Evolutionary conservation across 176 grass and related monocot species (phyloP), one percentile per base, ranked within the genome.

Genomic region (Olyra latifolia): DNA sequence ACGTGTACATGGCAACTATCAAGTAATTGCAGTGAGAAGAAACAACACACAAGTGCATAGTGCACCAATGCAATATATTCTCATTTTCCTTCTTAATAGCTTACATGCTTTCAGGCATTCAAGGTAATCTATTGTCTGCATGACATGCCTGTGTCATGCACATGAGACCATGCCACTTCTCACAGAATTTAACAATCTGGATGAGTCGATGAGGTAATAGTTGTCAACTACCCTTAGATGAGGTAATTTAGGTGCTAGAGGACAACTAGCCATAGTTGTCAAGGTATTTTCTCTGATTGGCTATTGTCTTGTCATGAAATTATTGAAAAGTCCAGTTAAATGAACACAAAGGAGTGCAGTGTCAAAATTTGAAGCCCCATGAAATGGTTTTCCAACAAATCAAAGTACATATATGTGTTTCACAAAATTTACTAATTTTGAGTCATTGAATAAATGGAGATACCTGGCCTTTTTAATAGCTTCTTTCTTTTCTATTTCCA

Each of bases 391-490:
- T 39, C 35, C 10, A 73, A 80, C 47, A 63, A 3, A 43, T 75
- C 38, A 29, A 52, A 78, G 55, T 2, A 73, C 16, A 80, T 27
- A n/a, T n/a, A 57, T 40, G 25, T 77, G 16, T 58, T 41, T 74
- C n/a, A 30, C 49, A 28, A 1, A 71, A 58, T 64, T 19, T 60
- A 75, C 24, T 7, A 10, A 42, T 60, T 75, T 57, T 57, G 42
- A 22, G 11, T 43, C 53, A 38, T 62, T 25, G 45, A 84, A 86
- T 44, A 89, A 87, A 66, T 17, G 66, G 43, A 85, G 78, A 91
- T 86, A 98, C 92, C 89, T 95, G 32, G 95, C 95, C 71, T 83
- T 95, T 84, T 87, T 77, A 25, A 83, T 85, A 57, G 90, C 90
- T 77, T 91, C 85, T 91, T 66, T 87, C 81, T 84, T 93, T 82